Conservation (phyloP, 2,329 filamentous ascomycete genomes). For the Orbilia oligospora region DNA sequence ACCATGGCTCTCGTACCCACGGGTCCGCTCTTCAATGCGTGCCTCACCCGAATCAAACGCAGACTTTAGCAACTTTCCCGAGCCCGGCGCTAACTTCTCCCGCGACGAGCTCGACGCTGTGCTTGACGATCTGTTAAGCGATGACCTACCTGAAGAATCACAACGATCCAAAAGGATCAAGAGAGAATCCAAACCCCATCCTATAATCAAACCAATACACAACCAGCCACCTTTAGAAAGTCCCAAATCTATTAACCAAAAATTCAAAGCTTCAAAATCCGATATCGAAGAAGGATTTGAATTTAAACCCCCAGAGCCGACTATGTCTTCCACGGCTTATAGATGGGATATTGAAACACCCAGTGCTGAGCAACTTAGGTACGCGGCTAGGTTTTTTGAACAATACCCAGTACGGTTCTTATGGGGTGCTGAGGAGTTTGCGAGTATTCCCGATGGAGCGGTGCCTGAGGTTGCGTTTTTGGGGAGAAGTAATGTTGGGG, state of each 20-base stretch:
- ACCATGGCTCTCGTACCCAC: slow-evolving; percentile 36
- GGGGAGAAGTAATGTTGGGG: slow-evolving; percentile 78
- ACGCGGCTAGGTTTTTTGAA: slow-evolving; percentile 69
- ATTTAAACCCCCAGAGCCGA: slow-evolving; percentile 53
- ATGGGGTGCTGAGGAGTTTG: slow-evolving; percentile 75
- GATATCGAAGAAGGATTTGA: slow-evolving; percentile 49
- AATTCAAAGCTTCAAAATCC: slow-evolving; percentile 51
- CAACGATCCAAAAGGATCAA: not conserved
- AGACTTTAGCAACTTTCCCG: not conserved
- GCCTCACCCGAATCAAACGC: not conserved
- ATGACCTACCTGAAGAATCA: not conserved
- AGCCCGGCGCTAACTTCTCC: not conserved
- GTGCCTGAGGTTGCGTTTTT: slow-evolving; percentile 72
- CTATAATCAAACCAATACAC: no score
- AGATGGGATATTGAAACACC: slow-evolving; percentile 72
- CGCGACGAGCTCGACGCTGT: not conserved
- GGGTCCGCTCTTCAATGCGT: slow-evolving; percentile 51
- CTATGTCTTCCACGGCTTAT: slow-evolving; percentile 63
- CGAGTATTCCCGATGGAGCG: slow-evolving; percentile 71
- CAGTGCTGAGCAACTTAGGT: slow-evolving; percentile 67
- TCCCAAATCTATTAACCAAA: slow-evolving; percentile 38
- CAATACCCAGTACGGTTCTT: slow-evolving; percentile 71
- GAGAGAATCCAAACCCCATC: not conserved
- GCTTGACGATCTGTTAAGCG: not conserved
- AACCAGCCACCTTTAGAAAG: not conserved